Percentiles rank a stretch among this genome's conserved stretches.
Evolutionary conservation across 768 basidiomycete genomes (phyloP).

Genomic region (Hygrocybe punicea): DNA sequence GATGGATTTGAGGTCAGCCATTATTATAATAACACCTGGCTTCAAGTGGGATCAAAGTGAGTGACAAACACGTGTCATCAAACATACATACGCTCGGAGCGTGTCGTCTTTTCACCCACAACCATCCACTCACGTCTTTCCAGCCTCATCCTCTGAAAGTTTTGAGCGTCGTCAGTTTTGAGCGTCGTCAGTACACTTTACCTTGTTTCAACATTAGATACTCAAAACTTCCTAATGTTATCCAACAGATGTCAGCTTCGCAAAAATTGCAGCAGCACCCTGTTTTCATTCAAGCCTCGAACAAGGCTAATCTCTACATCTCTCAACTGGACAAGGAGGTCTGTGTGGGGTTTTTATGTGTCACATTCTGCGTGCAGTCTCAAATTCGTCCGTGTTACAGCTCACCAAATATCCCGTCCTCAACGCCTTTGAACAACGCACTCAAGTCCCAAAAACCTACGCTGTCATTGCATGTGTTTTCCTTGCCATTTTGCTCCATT

Average conservation of each 20-base stretch:
- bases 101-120: conserved; percentile 20
- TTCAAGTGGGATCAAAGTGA: conserved; percentile 19
- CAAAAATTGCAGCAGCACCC: conserved; percentile 89
- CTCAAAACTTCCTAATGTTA: background rate
- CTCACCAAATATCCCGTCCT: conserved; percentile 85
- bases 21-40: conserved; percentile 28
- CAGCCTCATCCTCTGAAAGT: conserved; percentile 6
- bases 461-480: conserved; percentile 69
- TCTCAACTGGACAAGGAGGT: conserved; percentile 97
- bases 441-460: conserved; percentile 91
- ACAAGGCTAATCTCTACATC: conserved; percentile 77
- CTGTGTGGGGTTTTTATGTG: conserved; percentile 21
- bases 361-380: conserved; percentile 8
- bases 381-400: conserved; percentile 33
- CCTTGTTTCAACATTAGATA: background rate
- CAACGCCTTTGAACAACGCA: conserved; percentile 81
- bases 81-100: conserved; percentile 41
- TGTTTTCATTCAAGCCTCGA: conserved; percentile 76
- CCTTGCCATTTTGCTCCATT: conserved; percentile 70
- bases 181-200: too few relatives aligned
- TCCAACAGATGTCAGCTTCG: conserved; percentile 61
- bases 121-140: too few relatives aligned
- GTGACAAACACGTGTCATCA: conserved; percentile 66
- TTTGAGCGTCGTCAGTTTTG: conserved; percentile 4
- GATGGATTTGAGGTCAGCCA: conserved; percentile 54